phyloP scores from a whole-genome alignment of 164 flowering plant species.

The Chloranthus sessilifolius region DNA sequence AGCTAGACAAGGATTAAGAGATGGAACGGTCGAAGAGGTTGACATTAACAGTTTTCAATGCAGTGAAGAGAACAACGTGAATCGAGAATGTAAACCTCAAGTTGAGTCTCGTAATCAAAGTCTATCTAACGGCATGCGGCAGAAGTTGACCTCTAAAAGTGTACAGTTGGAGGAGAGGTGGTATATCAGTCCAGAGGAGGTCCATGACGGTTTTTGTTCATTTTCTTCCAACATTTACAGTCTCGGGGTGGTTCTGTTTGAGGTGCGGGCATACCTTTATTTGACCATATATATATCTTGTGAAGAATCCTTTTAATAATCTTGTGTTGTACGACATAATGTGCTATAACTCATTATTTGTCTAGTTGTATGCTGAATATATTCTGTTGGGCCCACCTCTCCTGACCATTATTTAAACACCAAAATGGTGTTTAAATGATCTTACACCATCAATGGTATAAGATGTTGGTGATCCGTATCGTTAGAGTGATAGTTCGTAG shows the following conservation, averaged over 20 bases:
- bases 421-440: too few relatives aligned
- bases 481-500: too few relatives aligned
- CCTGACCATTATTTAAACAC: too few relatives aligned
- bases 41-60: constrained; percentile 8
- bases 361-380: too few relatives aligned
- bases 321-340: neutral
- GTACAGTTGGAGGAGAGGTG: constrained; percentile 65
- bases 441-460: too few relatives aligned
- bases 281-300: neutral
- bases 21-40: constrained; percentile 15
- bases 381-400: too few relatives aligned
- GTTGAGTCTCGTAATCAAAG: constrained; percentile 15
- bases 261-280: constrained; percentile 39
- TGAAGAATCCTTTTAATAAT: neutral
- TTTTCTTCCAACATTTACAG: constrained; percentile 66
- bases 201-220: constrained; percentile 32
- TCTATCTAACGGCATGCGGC: constrained; percentile 16
- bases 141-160: constrained; percentile 18
- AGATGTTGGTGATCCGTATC: too few relatives aligned
- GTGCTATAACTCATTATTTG: too few relatives aligned
- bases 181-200: constrained; percentile 81
- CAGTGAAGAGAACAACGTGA: constrained; percentile 7
- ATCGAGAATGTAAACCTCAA: constrained; percentile 14
- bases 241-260: constrained; percentile 93
- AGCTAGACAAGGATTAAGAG: constrained; percentile 22